phyloP scores from a whole-genome alignment of 805 yeast species.

The Yarrowia bubula region DNA sequence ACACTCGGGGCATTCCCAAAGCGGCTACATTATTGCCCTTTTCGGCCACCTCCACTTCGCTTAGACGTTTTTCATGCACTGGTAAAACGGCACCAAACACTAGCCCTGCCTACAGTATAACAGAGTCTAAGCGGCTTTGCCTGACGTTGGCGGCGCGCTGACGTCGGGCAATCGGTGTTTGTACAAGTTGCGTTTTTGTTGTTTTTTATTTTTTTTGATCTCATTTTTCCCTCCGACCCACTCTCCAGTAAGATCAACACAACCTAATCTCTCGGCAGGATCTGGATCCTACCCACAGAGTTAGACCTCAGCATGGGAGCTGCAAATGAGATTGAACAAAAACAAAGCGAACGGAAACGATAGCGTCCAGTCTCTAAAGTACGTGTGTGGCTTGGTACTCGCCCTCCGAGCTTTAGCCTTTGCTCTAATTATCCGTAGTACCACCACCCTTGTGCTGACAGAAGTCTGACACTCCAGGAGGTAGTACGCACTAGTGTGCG shows the following conservation, averaged over 20 bases:
- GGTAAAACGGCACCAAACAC: neutral
- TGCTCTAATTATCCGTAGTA: no score
- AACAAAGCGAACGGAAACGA: neutral
- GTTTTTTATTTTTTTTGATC: neutral
- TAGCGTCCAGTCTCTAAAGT: no score
- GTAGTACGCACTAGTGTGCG: no score
- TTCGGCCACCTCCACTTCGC: constrained; percentile 11
- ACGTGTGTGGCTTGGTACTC: no score
- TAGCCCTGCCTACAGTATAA: neutral
- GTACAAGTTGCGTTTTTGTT: neutral
- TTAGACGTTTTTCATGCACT: neutral
- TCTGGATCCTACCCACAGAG: constrained; percentile 8
- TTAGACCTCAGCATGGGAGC: constrained; percentile 6
- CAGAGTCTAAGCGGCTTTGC: no score
- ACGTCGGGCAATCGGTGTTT: neutral
- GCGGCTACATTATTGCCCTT: neutral
- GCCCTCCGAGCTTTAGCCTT: no score
- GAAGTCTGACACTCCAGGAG: no score
- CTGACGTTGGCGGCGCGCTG: no score
- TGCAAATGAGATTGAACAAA: neutral
- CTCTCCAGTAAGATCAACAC: neutral
- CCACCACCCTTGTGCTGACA: no score
- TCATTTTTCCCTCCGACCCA: neutral
- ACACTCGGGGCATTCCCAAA: neutral
- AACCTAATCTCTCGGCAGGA: constrained; percentile 18